These are phyloP conservation scores for Dichotomopilus funicola DNA, from an alignment of 2,329 filamentous ascomycete genomes.

Conservation along the genomic window DNA sequence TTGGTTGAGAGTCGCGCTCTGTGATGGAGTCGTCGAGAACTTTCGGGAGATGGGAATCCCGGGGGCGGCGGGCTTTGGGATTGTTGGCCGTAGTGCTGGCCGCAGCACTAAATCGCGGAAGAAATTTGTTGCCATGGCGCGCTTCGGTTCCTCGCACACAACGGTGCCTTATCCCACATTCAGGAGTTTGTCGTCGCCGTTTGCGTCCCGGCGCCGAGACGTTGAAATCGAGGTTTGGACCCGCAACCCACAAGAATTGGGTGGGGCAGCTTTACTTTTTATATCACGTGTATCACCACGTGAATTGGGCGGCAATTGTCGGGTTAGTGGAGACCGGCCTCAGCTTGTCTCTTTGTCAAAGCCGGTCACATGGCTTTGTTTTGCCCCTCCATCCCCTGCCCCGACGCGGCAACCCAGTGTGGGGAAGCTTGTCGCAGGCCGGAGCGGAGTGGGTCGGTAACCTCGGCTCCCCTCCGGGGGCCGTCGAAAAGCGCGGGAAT, in stretches of 20 bases:
- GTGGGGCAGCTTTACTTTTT: conserved; percentile 11
- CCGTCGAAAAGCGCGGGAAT: conserved; percentile 6
- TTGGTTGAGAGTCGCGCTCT: conserved; percentile 64
- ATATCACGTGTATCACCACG: conserved; percentile 18
- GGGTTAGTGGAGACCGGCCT: conserved; percentile 12
- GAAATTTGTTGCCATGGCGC: conserved; percentile 31
- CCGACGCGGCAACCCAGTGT: neutral
- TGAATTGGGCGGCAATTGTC: conserved; percentile 22
- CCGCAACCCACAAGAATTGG: conserved; percentile 8
- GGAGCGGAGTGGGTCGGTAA: conserved; percentile 6
- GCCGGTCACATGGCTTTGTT: conserved; percentile 17
- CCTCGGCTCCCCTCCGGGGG: conserved; percentile 16
- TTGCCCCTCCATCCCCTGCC: conserved; percentile 4
- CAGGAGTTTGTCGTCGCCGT: conserved; percentile 7
- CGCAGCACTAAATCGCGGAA: conserved; percentile 28
- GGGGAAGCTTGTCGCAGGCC: conserved; percentile 3
- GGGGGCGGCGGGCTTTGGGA: neutral
- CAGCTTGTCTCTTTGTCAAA: neutral
- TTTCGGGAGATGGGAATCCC: conserved; percentile 27
- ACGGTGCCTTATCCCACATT: neutral
- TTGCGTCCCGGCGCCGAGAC: neutral
- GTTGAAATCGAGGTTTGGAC: neutral
- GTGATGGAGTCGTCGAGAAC: conserved; percentile 39
- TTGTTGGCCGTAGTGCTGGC: conserved; percentile 23
- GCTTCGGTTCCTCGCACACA: conserved; percentile 9